Percentiles rank a stretch among this genome's conserved stretches.
phyloP scores from a whole-genome alignment of 1,284 basidiomycete species.

The Tremellales sp. region DNA sequence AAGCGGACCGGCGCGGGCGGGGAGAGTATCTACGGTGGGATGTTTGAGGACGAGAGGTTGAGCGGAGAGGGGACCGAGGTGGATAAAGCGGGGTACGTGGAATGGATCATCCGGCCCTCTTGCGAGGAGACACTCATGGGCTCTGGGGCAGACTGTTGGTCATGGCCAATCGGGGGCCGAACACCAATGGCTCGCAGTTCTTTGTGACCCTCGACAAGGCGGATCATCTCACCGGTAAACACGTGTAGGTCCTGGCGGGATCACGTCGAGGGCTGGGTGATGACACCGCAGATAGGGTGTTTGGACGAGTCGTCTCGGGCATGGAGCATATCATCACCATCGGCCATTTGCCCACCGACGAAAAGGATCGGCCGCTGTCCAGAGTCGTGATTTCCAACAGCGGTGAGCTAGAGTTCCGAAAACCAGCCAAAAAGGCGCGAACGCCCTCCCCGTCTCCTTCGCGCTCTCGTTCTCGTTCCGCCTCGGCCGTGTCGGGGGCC shows the following conservation, averaged over 20 bases:
- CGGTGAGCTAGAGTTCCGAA: constrained; percentile 74
- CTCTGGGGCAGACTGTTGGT: constrained; percentile 49
- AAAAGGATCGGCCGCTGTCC: constrained; percentile 58
- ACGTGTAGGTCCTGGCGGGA: constrained; percentile 43
- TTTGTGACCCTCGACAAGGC: constrained; percentile 44
- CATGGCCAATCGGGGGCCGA: constrained; percentile 61
- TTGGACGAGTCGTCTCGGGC: constrained; percentile 52
- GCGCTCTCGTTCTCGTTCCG: constrained; percentile 12
- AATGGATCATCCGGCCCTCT: background rate
- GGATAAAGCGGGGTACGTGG: constrained; percentile 45
- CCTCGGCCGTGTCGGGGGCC: background rate
- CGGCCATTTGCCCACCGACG: constrained; percentile 47
- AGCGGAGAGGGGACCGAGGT: constrained; percentile 40
- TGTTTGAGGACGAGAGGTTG: constrained; percentile 47
- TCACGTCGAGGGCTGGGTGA: background rate
- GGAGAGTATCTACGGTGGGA: constrained; percentile 47
- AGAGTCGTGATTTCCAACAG: constrained; percentile 73
- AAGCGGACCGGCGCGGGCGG: constrained; percentile 55
- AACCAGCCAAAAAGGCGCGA: constrained; percentile 32
- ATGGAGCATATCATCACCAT: constrained; percentile 50
- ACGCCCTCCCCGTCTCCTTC: constrained; percentile 10
- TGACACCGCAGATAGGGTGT: constrained; percentile 28
- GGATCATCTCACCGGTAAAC: constrained; percentile 52
- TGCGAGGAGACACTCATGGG: background rate
- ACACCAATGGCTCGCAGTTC: constrained; percentile 57